Evolutionary conservation across 106 monocot genomes (phyloP), one percentile per base, ranked within the genome.

Genomic region (Platanthera guangdongensis): DNA sequence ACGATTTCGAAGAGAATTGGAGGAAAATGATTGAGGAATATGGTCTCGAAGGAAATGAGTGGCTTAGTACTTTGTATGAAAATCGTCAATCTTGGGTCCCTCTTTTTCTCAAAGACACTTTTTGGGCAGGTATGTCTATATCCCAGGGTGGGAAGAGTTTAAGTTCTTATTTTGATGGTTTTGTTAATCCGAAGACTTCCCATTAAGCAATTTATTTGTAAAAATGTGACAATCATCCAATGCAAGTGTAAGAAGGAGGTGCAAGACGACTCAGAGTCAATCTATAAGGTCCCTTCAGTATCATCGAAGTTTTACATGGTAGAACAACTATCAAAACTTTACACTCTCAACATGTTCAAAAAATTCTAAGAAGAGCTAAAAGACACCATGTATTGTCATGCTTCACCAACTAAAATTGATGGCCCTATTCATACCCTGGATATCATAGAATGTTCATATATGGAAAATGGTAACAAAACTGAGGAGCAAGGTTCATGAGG

Each of bases 71-170:
- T 8, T 72, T 88, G 22, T 84, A 84, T 75, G 50, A 59, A 10
- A 65, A 72, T 15, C 76, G 77, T 12, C 55, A 72, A 52, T 64
- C 10, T 3, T 88, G 88, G 88, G 84, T 80, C 15, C 88, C 84
- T 14, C 69, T 82, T 1, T 88, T 75, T 75, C 49, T 88, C 47
- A 82, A 80, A 55, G 82, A 75, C 71, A 77, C 77, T 13, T 88
- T 88, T 71, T 88, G 81, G 81, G 88, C 79, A 52, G 88, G 88
- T 32, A 80, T 88, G 79, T 88, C 84, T 8, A 50, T 50, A 4
- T 53, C 75, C 2, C 59, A 84, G 50, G 15, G 87, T 4, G 59
- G 49, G 28, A 84, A 79, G n/a, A 50, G 57, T 72, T 15, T 81
- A 39, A 68, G 5, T 63, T 15, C 82, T 14, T 84, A 74, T 48